Conservation (phyloP, 192 early-diverging fungal species). For the Thamnidium elegans region DNA sequence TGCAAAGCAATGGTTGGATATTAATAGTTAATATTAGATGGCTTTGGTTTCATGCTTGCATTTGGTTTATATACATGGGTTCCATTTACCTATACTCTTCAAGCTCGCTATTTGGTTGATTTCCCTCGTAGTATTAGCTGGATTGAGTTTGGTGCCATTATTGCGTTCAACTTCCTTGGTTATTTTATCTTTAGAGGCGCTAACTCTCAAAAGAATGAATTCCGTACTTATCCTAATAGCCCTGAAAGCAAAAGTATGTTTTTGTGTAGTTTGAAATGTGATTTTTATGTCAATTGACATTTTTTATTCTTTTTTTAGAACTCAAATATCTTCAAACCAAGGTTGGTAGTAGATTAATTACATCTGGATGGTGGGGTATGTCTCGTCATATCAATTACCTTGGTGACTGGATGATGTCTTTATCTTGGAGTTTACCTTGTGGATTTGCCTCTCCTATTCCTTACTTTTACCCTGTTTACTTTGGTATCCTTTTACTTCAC, state of each 20-base stretch:
- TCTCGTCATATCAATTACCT: constrained; percentile 94
- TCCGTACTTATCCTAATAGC: constrained; percentile 68
- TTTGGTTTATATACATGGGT: constrained; percentile 88
- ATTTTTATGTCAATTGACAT: not conserved
- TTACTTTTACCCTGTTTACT: constrained; percentile 94
- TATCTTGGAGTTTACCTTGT: constrained; percentile 87
- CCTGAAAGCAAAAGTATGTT: constrained; percentile 49
- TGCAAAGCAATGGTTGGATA: not conserved
- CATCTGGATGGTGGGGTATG: constrained; percentile 92
- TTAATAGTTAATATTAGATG: constrained; percentile 50
- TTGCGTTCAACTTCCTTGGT: constrained; percentile 61
- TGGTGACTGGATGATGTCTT: constrained; percentile 91
- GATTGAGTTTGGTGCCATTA: constrained; percentile 38
- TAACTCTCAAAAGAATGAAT: constrained; percentile 90
- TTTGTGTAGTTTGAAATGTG: too few relatives aligned
- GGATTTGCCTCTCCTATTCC: constrained; percentile 78
- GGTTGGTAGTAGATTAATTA: constrained; percentile 75
- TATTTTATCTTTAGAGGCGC: constrained; percentile 85
- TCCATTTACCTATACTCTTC: constrained; percentile 85
- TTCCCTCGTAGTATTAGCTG: constrained; percentile 62
- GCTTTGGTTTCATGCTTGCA: constrained; percentile 89
- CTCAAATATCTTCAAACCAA: constrained; percentile 85
- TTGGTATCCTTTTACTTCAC: constrained; percentile 86
- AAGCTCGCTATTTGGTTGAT: constrained; percentile 82
- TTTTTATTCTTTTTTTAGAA: constrained; percentile 34